Conservation (phyloP, 495 filamentous ascomycete genomes). For the Hypoxylon cercidicola region DNA sequence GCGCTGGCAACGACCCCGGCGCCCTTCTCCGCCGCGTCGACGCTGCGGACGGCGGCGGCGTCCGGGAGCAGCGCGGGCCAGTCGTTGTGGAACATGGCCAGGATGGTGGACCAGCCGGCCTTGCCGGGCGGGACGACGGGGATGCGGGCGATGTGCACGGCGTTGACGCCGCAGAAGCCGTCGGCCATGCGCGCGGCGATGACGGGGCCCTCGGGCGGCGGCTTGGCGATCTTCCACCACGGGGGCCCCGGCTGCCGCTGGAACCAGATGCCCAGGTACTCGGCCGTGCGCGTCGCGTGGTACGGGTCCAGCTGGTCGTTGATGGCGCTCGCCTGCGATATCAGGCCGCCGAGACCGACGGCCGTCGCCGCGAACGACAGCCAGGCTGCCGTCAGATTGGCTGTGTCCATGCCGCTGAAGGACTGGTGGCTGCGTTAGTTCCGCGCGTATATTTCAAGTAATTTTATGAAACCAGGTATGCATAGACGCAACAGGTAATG, state of each 20-base stretch:
- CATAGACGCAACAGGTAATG: too few relatives aligned
- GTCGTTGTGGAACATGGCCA: conserved; percentile 40
- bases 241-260: conserved; percentile 34
- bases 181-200: conserved; percentile 38
- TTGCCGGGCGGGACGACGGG: conserved; percentile 20
- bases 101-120: conserved; percentile 28
- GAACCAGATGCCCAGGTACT: conserved; percentile 45
- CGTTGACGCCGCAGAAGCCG: conserved; percentile 41
- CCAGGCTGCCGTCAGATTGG: conserved; percentile 43
- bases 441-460: neutral
- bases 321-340: conserved; percentile 45
- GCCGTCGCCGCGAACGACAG: conserved; percentile 46
- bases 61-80: conserved; percentile 7
- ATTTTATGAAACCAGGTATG: too few relatives aligned
- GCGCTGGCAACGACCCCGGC: neutral
- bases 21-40: conserved; percentile 19
- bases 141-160: conserved; percentile 31
- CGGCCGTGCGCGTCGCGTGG: conserved; percentile 36
- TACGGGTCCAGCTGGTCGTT: conserved; percentile 46
- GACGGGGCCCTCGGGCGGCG: conserved; percentile 42
- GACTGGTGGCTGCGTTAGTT: conserved; percentile 4
- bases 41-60: neutral
- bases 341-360: conserved; percentile 44
- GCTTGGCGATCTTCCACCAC: conserved; percentile 34
- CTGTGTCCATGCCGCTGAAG: conserved; percentile 35